A percentile compares a stretch with the other conserved stretches of the same genome.
Conservation (phyloP, 805 yeast genomes). For the Scheffersomyces amazonensis region DNA sequence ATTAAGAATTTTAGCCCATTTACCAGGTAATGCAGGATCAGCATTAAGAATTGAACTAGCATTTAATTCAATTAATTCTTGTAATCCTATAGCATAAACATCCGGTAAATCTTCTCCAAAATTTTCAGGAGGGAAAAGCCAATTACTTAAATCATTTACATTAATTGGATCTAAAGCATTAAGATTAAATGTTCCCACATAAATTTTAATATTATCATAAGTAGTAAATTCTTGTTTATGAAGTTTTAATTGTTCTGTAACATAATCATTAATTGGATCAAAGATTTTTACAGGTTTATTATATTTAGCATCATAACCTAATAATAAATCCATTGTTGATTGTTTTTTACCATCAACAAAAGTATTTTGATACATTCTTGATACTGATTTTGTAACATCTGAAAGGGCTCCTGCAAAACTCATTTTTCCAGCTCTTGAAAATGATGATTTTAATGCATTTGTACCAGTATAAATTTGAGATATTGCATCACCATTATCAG, state of each 20-base stretch:
- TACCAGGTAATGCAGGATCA: conserved; percentile 70
- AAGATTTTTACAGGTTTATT: conserved; percentile 70
- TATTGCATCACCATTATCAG: conserved; percentile 67
- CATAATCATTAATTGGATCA: conserved; percentile 87
- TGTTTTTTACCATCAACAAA: conserved; percentile 92
- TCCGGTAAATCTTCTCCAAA: conserved; percentile 53
- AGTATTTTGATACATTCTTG: conserved; percentile 92
- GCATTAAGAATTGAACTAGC: conserved; percentile 88
- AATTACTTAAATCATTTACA: conserved; percentile 52
- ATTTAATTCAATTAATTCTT: conserved; percentile 89
- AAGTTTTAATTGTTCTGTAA: conserved; percentile 59
- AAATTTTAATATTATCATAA: conserved; percentile 56
- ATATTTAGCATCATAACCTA: conserved; percentile 72
- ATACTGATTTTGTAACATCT: conserved; percentile 94
- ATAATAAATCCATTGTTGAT: conserved; percentile 77
- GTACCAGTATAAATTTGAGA: conserved; percentile 63
- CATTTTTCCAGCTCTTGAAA: conserved; percentile 94
- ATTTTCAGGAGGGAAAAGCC: conserved; percentile 78
- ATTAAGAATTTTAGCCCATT: conserved; percentile 74
- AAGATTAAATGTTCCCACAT: conserved; percentile 84
- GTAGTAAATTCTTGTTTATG: conserved; percentile 55
- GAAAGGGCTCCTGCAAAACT: conserved; percentile 95
- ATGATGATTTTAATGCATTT: conserved; percentile 75
- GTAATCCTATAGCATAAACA: conserved; percentile 84
- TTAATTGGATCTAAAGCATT: conserved; percentile 60